These are phyloP conservation scores for Allium fistulosum DNA, from an alignment of 106 monocot species.

Conservation along the genomic window DNA sequence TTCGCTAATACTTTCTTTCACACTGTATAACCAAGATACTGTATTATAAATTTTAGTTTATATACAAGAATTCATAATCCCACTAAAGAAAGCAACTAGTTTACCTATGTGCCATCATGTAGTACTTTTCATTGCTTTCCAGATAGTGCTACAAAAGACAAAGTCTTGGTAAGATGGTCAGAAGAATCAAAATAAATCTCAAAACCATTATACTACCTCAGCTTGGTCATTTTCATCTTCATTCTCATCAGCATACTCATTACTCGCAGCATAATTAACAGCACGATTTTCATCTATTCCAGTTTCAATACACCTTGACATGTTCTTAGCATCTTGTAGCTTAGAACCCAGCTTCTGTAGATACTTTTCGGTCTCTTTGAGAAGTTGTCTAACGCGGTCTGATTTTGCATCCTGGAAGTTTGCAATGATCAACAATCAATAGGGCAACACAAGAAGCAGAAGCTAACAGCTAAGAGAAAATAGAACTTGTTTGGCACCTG, in stretches of 20 bases:
- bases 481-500: conserved; percentile 39
- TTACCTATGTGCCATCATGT: conserved; percentile 95
- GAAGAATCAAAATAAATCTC: neutral
- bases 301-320: conserved; percentile 50
- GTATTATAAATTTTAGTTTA: neutral
- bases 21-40: conserved; percentile 36
- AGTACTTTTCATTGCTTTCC: conserved; percentile 98
- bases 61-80: no score
- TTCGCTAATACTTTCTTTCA: conserved; percentile 80
- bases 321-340: conserved; percentile 71
- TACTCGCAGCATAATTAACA: conserved; percentile 46
- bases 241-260: conserved; percentile 46
- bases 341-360: conserved; percentile 89
- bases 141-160: conserved; percentile 81
- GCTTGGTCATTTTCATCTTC: conserved; percentile 94
- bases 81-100: no score
- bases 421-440: conserved; percentile 10
- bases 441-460: conserved; percentile 3
- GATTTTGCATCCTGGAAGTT: conserved; percentile 87
- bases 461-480: neutral
- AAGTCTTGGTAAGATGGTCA: conserved; percentile 3
- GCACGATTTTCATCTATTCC: conserved; percentile 54
- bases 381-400: conserved; percentile 95
- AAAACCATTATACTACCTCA: conserved; percentile 30
- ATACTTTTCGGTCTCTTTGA: conserved; percentile 98